phyloP scores from a whole-genome alignment of 306 rosid genomes.

The Bauhinia variegata region DNA sequence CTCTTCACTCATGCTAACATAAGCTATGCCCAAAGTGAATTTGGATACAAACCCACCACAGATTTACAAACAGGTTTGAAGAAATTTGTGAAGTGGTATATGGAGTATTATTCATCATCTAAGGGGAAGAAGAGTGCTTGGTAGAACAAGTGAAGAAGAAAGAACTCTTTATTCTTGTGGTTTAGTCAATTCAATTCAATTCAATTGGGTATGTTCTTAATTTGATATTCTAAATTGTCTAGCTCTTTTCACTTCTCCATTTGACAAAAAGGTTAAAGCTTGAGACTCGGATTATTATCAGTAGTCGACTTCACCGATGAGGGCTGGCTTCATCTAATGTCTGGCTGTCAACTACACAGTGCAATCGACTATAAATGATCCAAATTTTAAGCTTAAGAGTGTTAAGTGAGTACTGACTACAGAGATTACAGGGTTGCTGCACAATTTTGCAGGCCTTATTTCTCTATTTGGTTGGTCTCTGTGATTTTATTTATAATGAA shows the following conservation, averaged over 20 bases:
- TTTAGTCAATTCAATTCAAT: neutral
- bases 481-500: neutral
- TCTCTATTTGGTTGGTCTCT: neutral
- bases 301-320: no score
- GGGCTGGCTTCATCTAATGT: no score
- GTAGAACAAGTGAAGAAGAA: neutral
- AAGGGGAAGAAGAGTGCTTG: conserved; percentile 21
- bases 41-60: conserved; percentile 46
- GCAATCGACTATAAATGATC: no score
- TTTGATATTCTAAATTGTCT: conserved; percentile 3
- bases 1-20: conserved; percentile 48
- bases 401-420: neutral
- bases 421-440: conserved; percentile 18
- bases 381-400: neutral
- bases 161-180: neutral
- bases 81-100: conserved; percentile 50
- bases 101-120: conserved; percentile 31
- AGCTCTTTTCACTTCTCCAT: neutral
- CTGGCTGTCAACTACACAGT: no score
- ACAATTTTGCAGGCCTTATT: conserved; percentile 27
- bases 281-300: no score
- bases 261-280: neutral
- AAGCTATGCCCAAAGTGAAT: conserved; percentile 38
- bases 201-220: neutral
- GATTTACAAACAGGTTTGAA: conserved; percentile 49